Evolutionary conservation across 345 rosid species (phyloP), one percentile per base, ranked within the genome.

Genomic region (Triadica sebifera): DNA sequence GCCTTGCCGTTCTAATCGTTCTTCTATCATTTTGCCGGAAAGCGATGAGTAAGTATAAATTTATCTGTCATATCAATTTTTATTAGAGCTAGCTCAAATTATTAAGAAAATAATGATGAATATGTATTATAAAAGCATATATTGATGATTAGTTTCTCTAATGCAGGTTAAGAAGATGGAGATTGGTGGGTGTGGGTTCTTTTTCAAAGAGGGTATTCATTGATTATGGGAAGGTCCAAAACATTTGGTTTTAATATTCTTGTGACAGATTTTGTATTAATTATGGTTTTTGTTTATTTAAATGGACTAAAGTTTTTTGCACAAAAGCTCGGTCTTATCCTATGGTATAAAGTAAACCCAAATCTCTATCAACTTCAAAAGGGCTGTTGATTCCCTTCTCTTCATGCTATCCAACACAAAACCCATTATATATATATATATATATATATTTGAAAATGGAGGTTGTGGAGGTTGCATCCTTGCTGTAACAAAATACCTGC

Each of bases 11-110:
- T 80, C 82, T 94, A 1, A 79, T 94, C 5, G 85, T 94, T 77
- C 82, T 91, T 20, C 97, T 92, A 75, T 92, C 97, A 20, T 62
- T 92, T 16, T 92, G 98, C 83, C 68, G 88, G 73, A 87, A 67
- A 78, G 61, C 89, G 13, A 78, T 77, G 84, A 88, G 93, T 87
- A 79, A 41, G 3, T 2, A 16, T 34, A 29, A 29, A 29, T 29
- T 29, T 29, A 1, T 29, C 34, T 29, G 34, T 29, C 2, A 29
- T 29, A 29, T 29, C 34, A 29, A 29, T 29, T 29, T 29, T 29
- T 29, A 29, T 29, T 29, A 29, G 34, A 29, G 2, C 34, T 29
- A 29, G 34, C 34, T 29, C 2, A 1, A 29, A 29, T 29, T 29
- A 29, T 29, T 29, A 29, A 29, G 34, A 29, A 29, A 29, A 29